Conservation (phyloP, 306 rosid species). For the Castanospermum australe region DNA sequence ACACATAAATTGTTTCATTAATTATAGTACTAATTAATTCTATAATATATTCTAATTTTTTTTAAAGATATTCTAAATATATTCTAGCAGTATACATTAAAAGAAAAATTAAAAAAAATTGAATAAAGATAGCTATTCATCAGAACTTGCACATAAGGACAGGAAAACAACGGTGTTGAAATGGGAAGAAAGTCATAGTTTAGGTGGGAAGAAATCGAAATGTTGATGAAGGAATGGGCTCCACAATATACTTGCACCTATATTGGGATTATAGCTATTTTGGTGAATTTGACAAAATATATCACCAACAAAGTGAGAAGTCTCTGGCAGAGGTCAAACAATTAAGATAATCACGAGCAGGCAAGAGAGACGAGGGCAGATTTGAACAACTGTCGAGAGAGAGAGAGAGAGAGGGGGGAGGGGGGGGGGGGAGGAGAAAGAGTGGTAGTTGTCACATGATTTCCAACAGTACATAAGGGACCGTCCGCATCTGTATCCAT, state of each 20-base stretch:
- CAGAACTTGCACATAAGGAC: not conserved
- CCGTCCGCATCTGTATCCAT: constrained; percentile 60
- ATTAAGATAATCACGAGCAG: constrained; percentile 42
- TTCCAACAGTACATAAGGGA: constrained; percentile 54
- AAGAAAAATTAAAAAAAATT: not conserved
- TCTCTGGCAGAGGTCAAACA: constrained; percentile 34
- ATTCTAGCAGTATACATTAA: too few relatives aligned
- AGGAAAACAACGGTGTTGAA: constrained; percentile 4
- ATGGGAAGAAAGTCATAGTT: constrained; percentile 41
- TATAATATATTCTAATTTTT: too few relatives aligned
- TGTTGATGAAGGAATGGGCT: constrained; percentile 28
- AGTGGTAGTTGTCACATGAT: constrained; percentile 63
- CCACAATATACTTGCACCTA: not conserved
- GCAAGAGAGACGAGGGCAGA: constrained; percentile 26
- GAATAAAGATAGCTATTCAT: not conserved
- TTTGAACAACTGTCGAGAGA: constrained; percentile 42
- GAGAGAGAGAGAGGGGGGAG: not conserved
- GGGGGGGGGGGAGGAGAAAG: not conserved
- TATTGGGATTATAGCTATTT: not conserved
- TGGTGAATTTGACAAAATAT: not conserved
- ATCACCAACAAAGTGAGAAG: not conserved
- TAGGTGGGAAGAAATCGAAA: constrained; percentile 48
- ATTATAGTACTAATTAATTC: too few relatives aligned
- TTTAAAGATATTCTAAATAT: too few relatives aligned
- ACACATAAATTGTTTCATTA: too few relatives aligned